Conservation (phyloP, 305 asterid species). For the Fraxinus platypoda region DNA sequence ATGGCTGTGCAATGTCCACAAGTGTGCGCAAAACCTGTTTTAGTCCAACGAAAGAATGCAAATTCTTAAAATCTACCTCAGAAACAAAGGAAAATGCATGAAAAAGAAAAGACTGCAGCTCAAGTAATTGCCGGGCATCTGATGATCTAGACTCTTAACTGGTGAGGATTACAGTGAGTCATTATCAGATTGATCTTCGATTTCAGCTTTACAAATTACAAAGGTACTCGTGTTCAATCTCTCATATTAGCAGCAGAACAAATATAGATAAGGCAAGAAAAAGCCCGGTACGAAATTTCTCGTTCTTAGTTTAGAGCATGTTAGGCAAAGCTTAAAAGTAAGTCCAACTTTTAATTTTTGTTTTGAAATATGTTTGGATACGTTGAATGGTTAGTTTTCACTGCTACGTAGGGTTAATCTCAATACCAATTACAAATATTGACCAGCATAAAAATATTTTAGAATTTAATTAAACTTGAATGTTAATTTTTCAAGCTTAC, state of each 20-base stretch:
- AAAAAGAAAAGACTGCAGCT: not conserved
- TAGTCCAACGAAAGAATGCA: not conserved
- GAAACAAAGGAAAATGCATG: not conserved
- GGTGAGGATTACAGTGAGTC: not conserved
- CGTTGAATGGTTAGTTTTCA: not conserved
- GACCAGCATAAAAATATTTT: not conserved
- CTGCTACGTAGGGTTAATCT: not conserved
- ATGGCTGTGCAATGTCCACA: not conserved
- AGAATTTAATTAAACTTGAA: not conserved
- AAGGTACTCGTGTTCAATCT: not conserved
- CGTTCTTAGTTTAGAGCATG: not conserved
- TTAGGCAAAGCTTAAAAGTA: not conserved
- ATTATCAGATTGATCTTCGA: not conserved
- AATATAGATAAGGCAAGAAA: not conserved
- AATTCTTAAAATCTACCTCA: constrained; percentile 5
- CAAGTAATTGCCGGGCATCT: not conserved
- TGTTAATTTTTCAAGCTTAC: constrained; percentile 2
- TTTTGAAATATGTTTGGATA: not conserved
- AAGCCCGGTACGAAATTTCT: not conserved
- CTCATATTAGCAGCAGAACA: not conserved
- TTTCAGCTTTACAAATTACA: not conserved
- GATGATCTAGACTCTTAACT: not conserved
- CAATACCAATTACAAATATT: not conserved
- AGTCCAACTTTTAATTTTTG: not conserved
- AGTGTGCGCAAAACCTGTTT: not conserved